These are phyloP conservation scores for Candida mesenterica DNA, from an alignment of 1,139 yeast genomes.

Conservation along the genomic window DNA sequence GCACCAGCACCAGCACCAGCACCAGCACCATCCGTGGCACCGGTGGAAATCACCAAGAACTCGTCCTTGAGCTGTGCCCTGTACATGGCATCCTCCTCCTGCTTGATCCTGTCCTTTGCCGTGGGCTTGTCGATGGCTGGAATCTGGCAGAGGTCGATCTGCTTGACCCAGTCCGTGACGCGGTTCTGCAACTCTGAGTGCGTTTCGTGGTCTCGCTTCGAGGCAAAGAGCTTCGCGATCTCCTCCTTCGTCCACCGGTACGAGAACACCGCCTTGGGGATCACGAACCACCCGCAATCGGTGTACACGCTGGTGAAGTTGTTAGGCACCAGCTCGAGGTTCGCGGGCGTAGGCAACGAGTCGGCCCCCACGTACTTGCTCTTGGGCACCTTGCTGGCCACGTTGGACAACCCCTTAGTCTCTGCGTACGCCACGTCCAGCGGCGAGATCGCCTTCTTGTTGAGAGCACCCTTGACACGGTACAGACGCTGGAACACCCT, in stretches of 20 bases:
- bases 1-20: too few species aligned
- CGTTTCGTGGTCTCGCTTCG: neutral
- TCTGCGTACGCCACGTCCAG: neutral
- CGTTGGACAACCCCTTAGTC: neutral
- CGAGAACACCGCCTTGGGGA: slow-evolving; percentile 28
- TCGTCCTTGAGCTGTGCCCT: slow-evolving; percentile 24
- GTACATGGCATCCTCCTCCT: slow-evolving; percentile 22
- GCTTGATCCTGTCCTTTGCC: slow-evolving; percentile 18
- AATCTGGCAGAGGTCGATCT: slow-evolving; percentile 13
- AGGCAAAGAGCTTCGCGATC: slow-evolving; percentile 10
- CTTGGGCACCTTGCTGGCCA: slow-evolving; percentile 11
- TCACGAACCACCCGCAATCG: slow-evolving; percentile 33
- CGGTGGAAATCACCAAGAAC: slow-evolving; percentile 1
- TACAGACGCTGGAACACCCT: neutral
- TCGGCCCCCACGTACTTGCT: slow-evolving; percentile 2
- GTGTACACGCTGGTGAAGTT: slow-evolving; percentile 23
- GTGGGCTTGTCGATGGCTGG: slow-evolving; percentile 21
- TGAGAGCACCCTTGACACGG: neutral
- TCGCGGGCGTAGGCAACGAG: slow-evolving; percentile 12
- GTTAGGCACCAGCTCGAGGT: slow-evolving; percentile 16
- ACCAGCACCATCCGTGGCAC: too few species aligned
- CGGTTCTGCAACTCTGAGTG: slow-evolving; percentile 5
- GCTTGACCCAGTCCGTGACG: slow-evolving; percentile 23
- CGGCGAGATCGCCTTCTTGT: neutral
- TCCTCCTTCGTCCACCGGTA: slow-evolving; percentile 28